Evolutionary conservation across 169 alveolate genomes (phyloP).

Genomic region (Cryptosporidium canis): DNA sequence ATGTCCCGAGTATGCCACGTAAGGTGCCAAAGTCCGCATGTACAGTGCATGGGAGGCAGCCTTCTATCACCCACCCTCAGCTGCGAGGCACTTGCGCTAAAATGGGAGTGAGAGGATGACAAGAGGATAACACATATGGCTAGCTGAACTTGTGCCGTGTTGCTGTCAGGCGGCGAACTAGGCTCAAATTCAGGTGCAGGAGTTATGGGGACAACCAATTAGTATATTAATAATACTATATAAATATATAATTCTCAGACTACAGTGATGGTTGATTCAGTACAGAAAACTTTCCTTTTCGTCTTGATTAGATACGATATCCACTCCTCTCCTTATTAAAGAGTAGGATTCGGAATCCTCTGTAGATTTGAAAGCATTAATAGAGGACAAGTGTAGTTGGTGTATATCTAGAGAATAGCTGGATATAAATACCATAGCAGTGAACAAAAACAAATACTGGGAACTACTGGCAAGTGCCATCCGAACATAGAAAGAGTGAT

Average conservation of each 20-base stretch:
- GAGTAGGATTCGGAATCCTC: conserved; percentile 63
- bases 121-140: too few species aligned
- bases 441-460: conserved; percentile 28
- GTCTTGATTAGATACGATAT: conserved; percentile 4
- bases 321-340: conserved; percentile 36
- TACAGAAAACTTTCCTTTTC: conserved; percentile 8
- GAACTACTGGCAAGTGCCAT: conserved; percentile 53
- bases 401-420: conserved; percentile 62
- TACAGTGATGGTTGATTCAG: neutral
- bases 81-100: too few species aligned
- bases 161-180: neutral
- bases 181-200: too few species aligned
- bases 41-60: too few species aligned
- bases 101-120: too few species aligned
- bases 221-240: neutral
- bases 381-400: conserved; percentile 66
- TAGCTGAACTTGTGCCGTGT: neutral
- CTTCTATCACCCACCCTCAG: too few species aligned
- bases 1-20: too few species aligned
- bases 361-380: conserved; percentile 39
- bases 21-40: too few species aligned
- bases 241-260: neutral
- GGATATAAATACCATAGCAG: conserved; percentile 32
- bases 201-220: neutral
- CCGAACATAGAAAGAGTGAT: conserved; percentile 26